Base-by-base conservation (phyloP, 1,284 basidiomycete genomes). In the Boletus hoseneyae region DNA sequence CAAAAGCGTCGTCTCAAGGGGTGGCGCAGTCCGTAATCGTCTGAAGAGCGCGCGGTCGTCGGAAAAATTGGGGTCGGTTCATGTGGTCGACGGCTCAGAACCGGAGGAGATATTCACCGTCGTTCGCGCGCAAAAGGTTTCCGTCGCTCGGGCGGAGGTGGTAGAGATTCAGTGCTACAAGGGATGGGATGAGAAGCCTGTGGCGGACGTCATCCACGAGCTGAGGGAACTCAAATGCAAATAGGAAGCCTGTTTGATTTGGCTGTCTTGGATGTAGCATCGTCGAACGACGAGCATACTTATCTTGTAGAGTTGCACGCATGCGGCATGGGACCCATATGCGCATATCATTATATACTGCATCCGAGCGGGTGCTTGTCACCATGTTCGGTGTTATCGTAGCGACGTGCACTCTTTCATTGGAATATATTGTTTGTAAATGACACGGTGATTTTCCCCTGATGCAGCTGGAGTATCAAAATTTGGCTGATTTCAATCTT, bases 171-270 rank as follows among this genome's bases (percentile, higher is more conserved):
- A 57, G 21, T 45, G 42, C 13, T 51, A 43, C 19, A 47, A 59
- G 23, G 47, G 40, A 16, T 66, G 64, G 63, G 39, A 61, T 21
- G 63, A 67, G 45, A 59, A 44, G 33, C 44, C 48, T 16, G 19
- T 65, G 45, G 39, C 25, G 2, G 67, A 70, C 16, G 56, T 69
- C 18, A 64, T 70, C 8, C 65, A 63, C 18, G 50, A 48, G 34
- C 19, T 66, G 27, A 64, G 64, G 48, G 47, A 50, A 16, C 58
- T 66, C 34, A 67, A 36, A 45, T n/a, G 34, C 11, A 55, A 47
- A 47, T 59, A 57, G 42, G 38, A 15, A 18, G 39, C 5, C n/a
- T 25, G 38, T 30, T 16, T 13, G 13, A 11, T 21, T 7, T 27
- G 15, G 13, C 34, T n/a, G 13, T 53, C 33, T n/a, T 33, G 3